phyloP scores from a whole-genome alignment of 768 basidiomycete species.

The Pulveroboletus sp. region DNA sequence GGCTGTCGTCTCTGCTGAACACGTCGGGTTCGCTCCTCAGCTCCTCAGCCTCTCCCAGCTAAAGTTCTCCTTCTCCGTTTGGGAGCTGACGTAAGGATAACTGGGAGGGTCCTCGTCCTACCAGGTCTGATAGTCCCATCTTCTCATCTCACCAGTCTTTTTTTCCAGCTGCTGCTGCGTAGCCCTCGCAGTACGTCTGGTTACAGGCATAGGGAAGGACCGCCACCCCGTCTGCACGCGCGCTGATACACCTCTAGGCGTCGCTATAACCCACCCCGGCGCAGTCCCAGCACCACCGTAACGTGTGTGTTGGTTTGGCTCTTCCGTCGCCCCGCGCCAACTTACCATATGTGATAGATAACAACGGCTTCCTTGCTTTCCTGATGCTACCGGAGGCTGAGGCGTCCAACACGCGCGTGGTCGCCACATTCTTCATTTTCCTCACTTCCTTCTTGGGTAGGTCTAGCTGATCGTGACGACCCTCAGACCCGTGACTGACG shows the following conservation, averaged over 20 bases:
- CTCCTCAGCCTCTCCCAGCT: too few species aligned
- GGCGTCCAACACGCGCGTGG: not conserved
- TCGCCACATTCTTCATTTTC: constrained; percentile 43
- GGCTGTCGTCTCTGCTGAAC: too few species aligned
- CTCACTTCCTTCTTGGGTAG: constrained; percentile 62
- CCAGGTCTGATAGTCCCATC: not conserved
- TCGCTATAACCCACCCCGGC: not conserved
- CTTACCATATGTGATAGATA: not conserved
- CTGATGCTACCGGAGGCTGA: constrained; percentile 1
- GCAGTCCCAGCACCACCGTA: not conserved
- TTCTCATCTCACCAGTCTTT: not conserved
- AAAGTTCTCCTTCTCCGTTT: too few species aligned
- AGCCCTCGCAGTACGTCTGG: too few species aligned
- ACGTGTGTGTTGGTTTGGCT: constrained; percentile 1
- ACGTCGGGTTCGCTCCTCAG: too few species aligned
- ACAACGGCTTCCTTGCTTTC: not conserved
- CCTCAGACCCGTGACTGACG: not conserved
- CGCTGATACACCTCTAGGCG: not conserved
- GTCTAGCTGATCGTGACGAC: constrained; percentile 6
- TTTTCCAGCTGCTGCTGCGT: not conserved
- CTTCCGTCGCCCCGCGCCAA: not conserved
- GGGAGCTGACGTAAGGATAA: constrained; percentile 3
- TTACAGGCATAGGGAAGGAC: too few species aligned
- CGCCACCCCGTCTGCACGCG: not conserved
- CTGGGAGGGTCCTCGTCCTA: constrained; percentile 15